These are phyloP conservation scores for Phytophthora ramorum DNA, from an alignment of 352 stramenopile genomes.

Conservation along the genomic window DNA sequence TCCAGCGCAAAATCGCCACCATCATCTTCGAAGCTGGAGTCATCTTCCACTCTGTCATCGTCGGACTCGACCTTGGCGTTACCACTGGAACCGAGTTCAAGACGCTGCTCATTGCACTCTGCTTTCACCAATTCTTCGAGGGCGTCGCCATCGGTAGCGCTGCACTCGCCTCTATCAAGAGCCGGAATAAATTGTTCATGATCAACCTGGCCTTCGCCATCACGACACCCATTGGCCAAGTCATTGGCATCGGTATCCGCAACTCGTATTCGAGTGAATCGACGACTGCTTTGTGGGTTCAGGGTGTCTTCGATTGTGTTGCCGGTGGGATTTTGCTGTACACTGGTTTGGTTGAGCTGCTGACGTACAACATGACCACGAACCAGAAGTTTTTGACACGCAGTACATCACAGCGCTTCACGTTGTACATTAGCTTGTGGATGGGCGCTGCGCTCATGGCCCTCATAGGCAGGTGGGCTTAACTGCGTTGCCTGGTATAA, in stretches of 20 bases:
- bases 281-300: slow-evolving; percentile 56
- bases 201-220: slow-evolving; percentile 58
- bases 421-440: slow-evolving; percentile 52
- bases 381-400: slow-evolving; percentile 60
- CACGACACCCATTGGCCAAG: slow-evolving; percentile 65
- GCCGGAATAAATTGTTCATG: slow-evolving; percentile 44
- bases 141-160: slow-evolving; percentile 61
- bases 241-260: slow-evolving; percentile 62
- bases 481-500: too few species aligned
- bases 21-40: slow-evolving; percentile 68
- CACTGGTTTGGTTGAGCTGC: slow-evolving; percentile 65
- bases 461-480: slow-evolving; percentile 39
- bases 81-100: slow-evolving; percentile 52
- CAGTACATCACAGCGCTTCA: slow-evolving; percentile 31
- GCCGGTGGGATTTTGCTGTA: slow-evolving; percentile 78
- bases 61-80: slow-evolving; percentile 73
- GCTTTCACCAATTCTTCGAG: slow-evolving; percentile 85
- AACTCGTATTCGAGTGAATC: slow-evolving; percentile 61
- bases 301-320: slow-evolving; percentile 69
- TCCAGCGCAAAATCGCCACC: slow-evolving; percentile 47
- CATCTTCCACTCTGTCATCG: slow-evolving; percentile 72
- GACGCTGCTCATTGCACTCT: slow-evolving; percentile 66
- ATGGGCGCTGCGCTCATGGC: slow-evolving; percentile 62
- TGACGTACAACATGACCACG: slow-evolving; percentile 77
- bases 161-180: slow-evolving; percentile 44